phyloP scores from a whole-genome alignment of 768 basidiomycete genomes.

The Rhodosporidiobolus sp. region DNA sequence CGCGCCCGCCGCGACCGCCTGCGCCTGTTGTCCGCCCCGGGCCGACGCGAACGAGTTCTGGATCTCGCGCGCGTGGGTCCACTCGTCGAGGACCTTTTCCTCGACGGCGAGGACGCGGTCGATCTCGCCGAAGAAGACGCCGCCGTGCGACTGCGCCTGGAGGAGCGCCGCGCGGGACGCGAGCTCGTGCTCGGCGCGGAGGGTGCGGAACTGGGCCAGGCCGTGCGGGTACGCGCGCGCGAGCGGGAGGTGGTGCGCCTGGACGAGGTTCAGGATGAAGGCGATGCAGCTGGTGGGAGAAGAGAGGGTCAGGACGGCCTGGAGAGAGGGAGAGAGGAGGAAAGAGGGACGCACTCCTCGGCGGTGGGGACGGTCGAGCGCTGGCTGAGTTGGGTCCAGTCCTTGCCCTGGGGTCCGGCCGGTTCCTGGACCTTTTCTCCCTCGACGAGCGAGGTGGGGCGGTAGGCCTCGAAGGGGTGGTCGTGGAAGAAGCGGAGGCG shows the following conservation, averaged over 20 bases:
- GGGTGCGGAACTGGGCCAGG: conserved; percentile 78
- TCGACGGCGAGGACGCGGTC: conserved; percentile 63
- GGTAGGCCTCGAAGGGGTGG: conserved; percentile 92
- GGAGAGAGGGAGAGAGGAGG: conserved; percentile 1
- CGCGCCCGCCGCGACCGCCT: not conserved
- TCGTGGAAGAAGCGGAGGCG: conserved; percentile 89
- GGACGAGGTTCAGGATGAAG: conserved; percentile 74
- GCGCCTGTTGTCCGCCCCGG: not conserved
- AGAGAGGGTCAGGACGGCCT: not conserved
- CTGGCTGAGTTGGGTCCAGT: conserved; percentile 79
- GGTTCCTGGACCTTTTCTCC: conserved; percentile 49
- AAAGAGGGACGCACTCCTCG: conserved; percentile 70
- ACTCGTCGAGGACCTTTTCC: conserved; percentile 58
- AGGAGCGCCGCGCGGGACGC: conserved; percentile 69
- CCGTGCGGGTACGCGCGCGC: conserved; percentile 76
- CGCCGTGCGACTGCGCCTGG: conserved; percentile 76
- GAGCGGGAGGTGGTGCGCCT: conserved; percentile 62
- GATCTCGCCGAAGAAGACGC: conserved; percentile 63
- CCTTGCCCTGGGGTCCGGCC: conserved; percentile 59
- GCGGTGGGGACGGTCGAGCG: conserved; percentile 74
- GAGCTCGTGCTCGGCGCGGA: conserved; percentile 79
- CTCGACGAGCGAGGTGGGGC: conserved; percentile 74
- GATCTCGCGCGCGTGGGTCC: conserved; percentile 49
- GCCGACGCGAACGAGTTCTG: conserved; percentile 25
- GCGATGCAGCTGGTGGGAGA: conserved; percentile 61